A percentile compares a stretch with the other conserved stretches of the same genome.
These are phyloP conservation scores for Hippophae tibetana DNA, from an alignment of 306 rosid genomes.

Conservation along the genomic window DNA sequence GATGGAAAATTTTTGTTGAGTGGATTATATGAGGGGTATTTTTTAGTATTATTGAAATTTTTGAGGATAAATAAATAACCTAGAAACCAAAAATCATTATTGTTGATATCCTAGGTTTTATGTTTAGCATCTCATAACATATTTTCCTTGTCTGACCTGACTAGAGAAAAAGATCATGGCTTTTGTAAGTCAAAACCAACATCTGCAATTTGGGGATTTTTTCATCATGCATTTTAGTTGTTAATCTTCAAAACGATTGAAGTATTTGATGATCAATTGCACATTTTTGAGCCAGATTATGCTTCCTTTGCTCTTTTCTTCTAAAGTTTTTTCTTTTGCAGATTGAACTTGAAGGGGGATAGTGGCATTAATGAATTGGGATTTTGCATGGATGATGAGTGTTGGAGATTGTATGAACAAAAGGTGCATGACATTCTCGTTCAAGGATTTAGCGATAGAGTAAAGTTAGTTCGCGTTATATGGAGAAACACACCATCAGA, in stretches of 20 bases:
- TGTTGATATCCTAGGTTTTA: background rate
- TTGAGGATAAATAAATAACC: too few species aligned
- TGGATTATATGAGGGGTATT: too few species aligned
- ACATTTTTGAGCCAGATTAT: conserved; percentile 13
- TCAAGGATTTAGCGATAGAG: conserved; percentile 72
- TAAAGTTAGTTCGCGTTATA: conserved; percentile 56
- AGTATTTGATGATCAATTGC: background rate
- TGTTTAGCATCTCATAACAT: background rate
- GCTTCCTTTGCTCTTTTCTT: background rate
- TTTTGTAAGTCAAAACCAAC: background rate
- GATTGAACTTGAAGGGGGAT: conserved; percentile 70
- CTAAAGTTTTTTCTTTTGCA: conserved; percentile 26
- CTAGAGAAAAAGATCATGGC: background rate
- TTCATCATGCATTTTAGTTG: background rate
- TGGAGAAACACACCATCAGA: conserved; percentile 64
- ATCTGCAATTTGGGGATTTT: background rate
- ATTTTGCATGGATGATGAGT: conserved; percentile 76
- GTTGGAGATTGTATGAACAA: conserved; percentile 88
- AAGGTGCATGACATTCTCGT: conserved; percentile 55
- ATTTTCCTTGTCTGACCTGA: background rate
- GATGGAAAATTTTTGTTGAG: too few species aligned
- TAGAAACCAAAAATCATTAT: background rate
- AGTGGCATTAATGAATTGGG: conserved; percentile 48
- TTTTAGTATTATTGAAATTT: too few species aligned
- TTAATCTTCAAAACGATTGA: too few species aligned